Evolutionary conservation across 805 yeast genomes (phyloP).

Genomic region (Torulaspora delbrueckii): DNA sequence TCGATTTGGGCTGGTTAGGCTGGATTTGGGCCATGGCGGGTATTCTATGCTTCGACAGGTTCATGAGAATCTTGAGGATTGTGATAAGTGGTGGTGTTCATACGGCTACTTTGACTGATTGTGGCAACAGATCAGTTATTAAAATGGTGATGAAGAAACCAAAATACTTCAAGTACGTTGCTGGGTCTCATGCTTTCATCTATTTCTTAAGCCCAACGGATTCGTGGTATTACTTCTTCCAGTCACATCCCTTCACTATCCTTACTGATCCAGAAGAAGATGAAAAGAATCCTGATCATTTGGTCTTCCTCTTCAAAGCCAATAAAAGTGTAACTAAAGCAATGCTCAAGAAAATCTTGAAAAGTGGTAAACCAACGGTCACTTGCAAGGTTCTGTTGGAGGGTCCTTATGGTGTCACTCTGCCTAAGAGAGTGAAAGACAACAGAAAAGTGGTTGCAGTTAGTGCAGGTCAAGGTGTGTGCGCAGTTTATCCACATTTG

Average conservation of each 20-base stretch:
- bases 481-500: conserved; percentile 43
- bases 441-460: conserved; percentile 39
- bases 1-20: conserved; percentile 48
- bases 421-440: conserved; percentile 37
- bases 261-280: conserved; percentile 38
- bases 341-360: conserved; percentile 34
- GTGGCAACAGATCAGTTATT: conserved; percentile 32
- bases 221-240: conserved; percentile 46
- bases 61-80: conserved; percentile 42
- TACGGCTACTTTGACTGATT: conserved; percentile 23
- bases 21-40: conserved; percentile 43
- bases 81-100: conserved; percentile 27
- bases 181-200: conserved; percentile 56
- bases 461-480: conserved; percentile 52
- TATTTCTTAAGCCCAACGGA: conserved; percentile 48
- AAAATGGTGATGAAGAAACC: conserved; percentile 43
- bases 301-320: conserved; percentile 45
- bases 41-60: conserved; percentile 50
- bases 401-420: conserved; percentile 55
- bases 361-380: conserved; percentile 31
- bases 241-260: conserved; percentile 69
- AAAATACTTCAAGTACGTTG: conserved; percentile 42
- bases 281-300: conserved; percentile 19
- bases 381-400: conserved; percentile 46
- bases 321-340: conserved; percentile 53